A percentile compares a stretch with the other conserved stretches of the same genome.
phyloP scores from a whole-genome alignment of 805 yeast species.

The Jamesozyma piceae region DNA sequence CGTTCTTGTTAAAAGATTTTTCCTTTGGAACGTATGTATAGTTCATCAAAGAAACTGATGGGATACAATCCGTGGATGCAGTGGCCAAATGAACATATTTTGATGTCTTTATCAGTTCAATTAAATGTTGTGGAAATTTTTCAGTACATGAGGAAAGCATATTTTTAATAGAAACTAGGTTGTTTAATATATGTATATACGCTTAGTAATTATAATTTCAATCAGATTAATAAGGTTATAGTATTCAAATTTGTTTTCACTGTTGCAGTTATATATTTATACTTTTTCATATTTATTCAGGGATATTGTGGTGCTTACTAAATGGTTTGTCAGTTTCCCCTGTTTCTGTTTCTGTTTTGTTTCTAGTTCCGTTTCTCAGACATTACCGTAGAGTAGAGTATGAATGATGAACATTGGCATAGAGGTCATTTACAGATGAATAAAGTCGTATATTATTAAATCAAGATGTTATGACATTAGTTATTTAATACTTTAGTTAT shows the following conservation, averaged over 20 bases:
- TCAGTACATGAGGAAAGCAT: constrained; percentile 21
- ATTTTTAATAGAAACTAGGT: too few relatives aligned
- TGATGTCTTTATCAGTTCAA: constrained; percentile 45
- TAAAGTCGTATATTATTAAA: not conserved
- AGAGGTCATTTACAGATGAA: too few relatives aligned
- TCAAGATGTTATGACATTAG: not conserved
- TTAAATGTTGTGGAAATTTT: constrained; percentile 32
- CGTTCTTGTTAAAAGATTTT: constrained; percentile 30
- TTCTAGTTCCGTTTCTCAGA: not conserved
- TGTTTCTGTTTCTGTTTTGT: not conserved
- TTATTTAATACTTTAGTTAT: too few relatives aligned
- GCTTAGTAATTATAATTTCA: too few relatives aligned
- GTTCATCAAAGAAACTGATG: constrained; percentile 89
- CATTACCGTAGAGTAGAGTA: not conserved
- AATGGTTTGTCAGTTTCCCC: not conserved
- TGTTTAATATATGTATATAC: constrained; percentile 2
- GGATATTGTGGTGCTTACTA: not conserved
- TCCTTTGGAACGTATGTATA: constrained; percentile 54
- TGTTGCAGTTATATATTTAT: too few relatives aligned
- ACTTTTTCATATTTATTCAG: not conserved
- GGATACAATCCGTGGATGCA: constrained; percentile 51
- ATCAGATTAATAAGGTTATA: too few relatives aligned
- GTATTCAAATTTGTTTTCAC: too few relatives aligned
- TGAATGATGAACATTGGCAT: too few relatives aligned
- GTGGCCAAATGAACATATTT: constrained; percentile 82